Evolutionary conservation across 2,329 filamentous ascomycete species (phyloP).

Genomic region (Claviceps pusilla): DNA sequence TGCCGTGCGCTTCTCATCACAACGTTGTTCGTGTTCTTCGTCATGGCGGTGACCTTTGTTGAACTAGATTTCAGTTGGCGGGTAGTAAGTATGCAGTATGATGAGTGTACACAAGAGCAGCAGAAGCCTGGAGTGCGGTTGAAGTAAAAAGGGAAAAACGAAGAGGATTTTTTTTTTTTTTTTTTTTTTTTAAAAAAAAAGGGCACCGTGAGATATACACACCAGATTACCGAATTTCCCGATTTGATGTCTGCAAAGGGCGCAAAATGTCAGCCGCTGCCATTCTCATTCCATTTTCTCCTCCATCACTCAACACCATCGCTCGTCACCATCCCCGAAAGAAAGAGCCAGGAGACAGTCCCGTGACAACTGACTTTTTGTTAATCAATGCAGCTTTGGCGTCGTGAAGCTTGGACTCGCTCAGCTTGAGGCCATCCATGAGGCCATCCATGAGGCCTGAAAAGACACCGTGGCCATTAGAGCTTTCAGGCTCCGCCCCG

Average conservation of each 20-base stretch:
- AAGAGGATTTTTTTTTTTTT: not conserved
- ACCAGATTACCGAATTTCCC: slow-evolving; percentile 50
- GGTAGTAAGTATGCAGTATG: not conserved
- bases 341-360: not conserved
- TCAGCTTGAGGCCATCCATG: slow-evolving; percentile 36
- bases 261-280: not conserved
- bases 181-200: not conserved
- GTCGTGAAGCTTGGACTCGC: slow-evolving; percentile 38
- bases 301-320: not conserved
- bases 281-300: not conserved
- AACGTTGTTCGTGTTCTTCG: slow-evolving; percentile 74
- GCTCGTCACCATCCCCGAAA: too few species aligned
- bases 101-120: too few species aligned
- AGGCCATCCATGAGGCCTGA: slow-evolving; percentile 29
- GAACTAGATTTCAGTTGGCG: slow-evolving; percentile 30
- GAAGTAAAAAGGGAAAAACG: not conserved
- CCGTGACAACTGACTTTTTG: slow-evolving; percentile 33
- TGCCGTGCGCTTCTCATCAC: slow-evolving; percentile 62
- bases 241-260: slow-evolving; percentile 30
- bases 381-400: slow-evolving; percentile 42
- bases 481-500: not conserved
- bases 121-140: too few species aligned
- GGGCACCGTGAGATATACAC: slow-evolving; percentile 10
- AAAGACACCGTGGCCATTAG: slow-evolving; percentile 12
- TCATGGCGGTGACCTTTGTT: slow-evolving; percentile 87